These are phyloP conservation scores for Collybia sordida DNA, from an alignment of 768 basidiomycete genomes.

Conservation along the genomic window DNA sequence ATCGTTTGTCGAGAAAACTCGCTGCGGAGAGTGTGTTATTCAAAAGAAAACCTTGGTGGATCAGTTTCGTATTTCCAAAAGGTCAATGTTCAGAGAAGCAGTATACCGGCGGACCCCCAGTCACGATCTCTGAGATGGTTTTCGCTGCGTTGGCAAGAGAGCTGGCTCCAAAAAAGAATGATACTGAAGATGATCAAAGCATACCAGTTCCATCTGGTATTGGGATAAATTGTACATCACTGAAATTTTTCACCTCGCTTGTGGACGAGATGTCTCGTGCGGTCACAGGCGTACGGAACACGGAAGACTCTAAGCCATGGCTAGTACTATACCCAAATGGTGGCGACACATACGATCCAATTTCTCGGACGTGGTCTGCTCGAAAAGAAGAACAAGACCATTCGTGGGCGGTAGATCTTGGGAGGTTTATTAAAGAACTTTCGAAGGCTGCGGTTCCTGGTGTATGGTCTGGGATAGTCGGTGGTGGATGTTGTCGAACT, in stretches of 20 bases:
- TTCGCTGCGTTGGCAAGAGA: constrained; percentile 30
- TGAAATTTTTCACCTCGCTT: constrained; percentile 41
- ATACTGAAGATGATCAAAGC: background rate
- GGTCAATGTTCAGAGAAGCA: constrained; percentile 44
- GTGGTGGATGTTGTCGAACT: constrained; percentile 73
- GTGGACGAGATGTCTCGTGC: constrained; percentile 33
- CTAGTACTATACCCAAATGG: constrained; percentile 77
- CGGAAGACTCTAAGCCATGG: constrained; percentile 36
- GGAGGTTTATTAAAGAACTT: constrained; percentile 19
- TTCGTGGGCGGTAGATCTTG: constrained; percentile 36
- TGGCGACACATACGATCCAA: constrained; percentile 52
- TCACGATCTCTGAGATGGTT: constrained; percentile 42
- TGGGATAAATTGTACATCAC: constrained; percentile 74
- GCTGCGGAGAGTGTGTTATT: constrained; percentile 3
- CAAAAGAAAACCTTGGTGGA: constrained; percentile 69
- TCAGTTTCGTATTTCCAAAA: constrained; percentile 60
- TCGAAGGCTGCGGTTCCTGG: constrained; percentile 5
- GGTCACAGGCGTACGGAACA: constrained; percentile 8
- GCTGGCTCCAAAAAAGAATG: constrained; percentile 3
- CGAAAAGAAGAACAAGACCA: constrained; percentile 15
- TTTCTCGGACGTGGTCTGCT: constrained; percentile 42
- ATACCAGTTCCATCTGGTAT: constrained; percentile 48
- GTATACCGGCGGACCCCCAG: constrained; percentile 14
- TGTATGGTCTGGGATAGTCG: constrained; percentile 51
- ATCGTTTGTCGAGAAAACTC: constrained; percentile 25